These are phyloP conservation scores for Hanseniaspora valbyensis DNA, from an alignment of 805 yeast genomes.

Conservation along the genomic window DNA sequence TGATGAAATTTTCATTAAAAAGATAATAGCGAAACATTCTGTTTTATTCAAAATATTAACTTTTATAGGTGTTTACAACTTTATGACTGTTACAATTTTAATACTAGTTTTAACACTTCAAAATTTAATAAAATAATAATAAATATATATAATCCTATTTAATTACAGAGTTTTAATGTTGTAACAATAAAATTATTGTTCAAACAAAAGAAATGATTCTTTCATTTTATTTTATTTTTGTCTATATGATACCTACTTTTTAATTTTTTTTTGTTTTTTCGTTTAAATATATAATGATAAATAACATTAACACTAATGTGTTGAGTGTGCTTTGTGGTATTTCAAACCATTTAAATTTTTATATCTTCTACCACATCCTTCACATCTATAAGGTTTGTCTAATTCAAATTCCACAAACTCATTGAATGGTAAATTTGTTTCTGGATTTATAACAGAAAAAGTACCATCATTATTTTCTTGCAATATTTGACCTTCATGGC, in stretches of 20 bases:
- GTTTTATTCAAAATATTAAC: neutral
- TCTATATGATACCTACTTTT: neutral
- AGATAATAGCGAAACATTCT: constrained; percentile 6
- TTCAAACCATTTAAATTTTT: constrained; percentile 92
- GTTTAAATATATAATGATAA: neutral
- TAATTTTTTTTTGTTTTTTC: neutral
- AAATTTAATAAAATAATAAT: neutral
- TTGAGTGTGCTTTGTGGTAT: constrained; percentile 96
- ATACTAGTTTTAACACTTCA: neutral
- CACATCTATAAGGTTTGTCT: constrained; percentile 97
- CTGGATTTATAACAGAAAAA: constrained; percentile 84
- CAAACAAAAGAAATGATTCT: neutral
- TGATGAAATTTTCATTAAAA: constrained; percentile 1
- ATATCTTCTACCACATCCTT: constrained; percentile 94
- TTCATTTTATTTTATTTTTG: neutral
- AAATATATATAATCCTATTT: too few relatives aligned
- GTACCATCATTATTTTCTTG: constrained; percentile 90
- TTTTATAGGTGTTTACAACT: neutral
- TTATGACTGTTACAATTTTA: neutral
- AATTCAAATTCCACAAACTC: constrained; percentile 92
- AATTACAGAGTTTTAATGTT: too few relatives aligned
- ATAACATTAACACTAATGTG: constrained; percentile 34
- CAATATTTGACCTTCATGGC: constrained; percentile 90
- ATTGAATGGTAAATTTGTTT: constrained; percentile 73
- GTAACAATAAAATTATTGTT: too few relatives aligned